Base-by-base conservation (phyloP, 176 grass and related monocot genomes). In the Neostapfia colusana region DNA sequence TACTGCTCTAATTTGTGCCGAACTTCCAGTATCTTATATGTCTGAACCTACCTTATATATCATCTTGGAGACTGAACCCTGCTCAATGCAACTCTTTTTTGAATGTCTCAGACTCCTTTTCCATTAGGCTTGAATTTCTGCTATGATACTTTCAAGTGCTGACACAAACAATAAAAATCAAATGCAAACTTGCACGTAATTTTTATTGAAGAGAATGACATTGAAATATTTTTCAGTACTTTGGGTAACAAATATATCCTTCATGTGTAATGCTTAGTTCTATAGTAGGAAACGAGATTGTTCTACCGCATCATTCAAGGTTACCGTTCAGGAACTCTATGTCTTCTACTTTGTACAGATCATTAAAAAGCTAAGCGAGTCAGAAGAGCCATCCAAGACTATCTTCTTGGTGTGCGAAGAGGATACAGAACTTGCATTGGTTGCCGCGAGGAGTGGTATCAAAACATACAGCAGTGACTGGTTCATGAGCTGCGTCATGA, bases 401-500 rank as follows among this genome's bases (percentile, higher is more conserved):
- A 93, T 97, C 48, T 97, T 93, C 65, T 59, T 97, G 81, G 90
- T 84, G 13, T 86, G 90, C 62, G 93, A 97, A 46, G 90, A 97
- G 50, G 90, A 93, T 42, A 82, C 79, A 45, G 76, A 87, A 26
- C 85, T 84, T 81, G 90, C 88, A 20, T 56, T 67, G 85, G 27
- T 27, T 67, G 85, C 90, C n/a, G 85, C 85, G 51, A 90, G 80
- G 76, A 74, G 70, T 63, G 85, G 93, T 39, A 58, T 90, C 10
- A 81, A 73, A 73, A 92, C 88, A 57, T 97, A 90, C 63, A 97
- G 57, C 70, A 87, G 88, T 63, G 93, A 97, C 16, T 97, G 93
- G 93, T 65, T 97, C 58, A 90, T 97, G 85, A 90, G 77, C 59
- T 93, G 88, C 74, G 80, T 97, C 76, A 97, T 97, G 93, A 93